Evolutionary conservation across 2,329 filamentous ascomycete species (phyloP).

Genomic region (Pseudogymnoascus sp.): DNA sequence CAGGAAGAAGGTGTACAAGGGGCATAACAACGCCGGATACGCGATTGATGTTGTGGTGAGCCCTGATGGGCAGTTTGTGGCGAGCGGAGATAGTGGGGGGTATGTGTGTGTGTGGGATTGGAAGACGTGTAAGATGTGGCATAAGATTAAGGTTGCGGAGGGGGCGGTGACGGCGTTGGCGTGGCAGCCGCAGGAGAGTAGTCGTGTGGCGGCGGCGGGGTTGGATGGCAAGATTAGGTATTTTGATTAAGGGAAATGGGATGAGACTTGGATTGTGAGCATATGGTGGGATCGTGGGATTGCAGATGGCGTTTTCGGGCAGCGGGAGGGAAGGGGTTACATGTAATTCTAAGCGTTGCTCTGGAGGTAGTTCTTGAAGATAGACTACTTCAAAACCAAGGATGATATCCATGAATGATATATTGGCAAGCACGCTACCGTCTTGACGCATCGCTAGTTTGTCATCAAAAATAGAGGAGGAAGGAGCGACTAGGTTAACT

Average conservation of each 20-base stretch:
- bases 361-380: not conserved
- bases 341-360: slow-evolving; percentile 4
- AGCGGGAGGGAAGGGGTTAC: not conserved
- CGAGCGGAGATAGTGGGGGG: slow-evolving; percentile 77
- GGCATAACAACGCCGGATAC: slow-evolving; percentile 92
- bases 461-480: not conserved
- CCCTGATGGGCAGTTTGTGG: slow-evolving; percentile 86
- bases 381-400: not conserved
- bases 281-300: not conserved
- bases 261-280: not conserved
- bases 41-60: slow-evolving; percentile 83
- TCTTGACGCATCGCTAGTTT: not conserved
- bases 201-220: slow-evolving; percentile 85
- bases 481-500: too few relatives aligned
- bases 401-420: not conserved
- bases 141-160: slow-evolving; percentile 83
- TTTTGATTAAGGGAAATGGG: slow-evolving; percentile 60
- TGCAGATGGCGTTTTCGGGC: slow-evolving; percentile 10
- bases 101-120: slow-evolving; percentile 97
- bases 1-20: slow-evolving; percentile 90
- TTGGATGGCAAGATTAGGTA: slow-evolving; percentile 82
- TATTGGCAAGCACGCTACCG: not conserved
- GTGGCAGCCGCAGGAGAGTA: slow-evolving; percentile 97
- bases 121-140: slow-evolving; percentile 99
- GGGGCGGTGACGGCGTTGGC: slow-evolving; percentile 75